Conservation (phyloP, 768 basidiomycete species). For the Lentinula sp. region DNA sequence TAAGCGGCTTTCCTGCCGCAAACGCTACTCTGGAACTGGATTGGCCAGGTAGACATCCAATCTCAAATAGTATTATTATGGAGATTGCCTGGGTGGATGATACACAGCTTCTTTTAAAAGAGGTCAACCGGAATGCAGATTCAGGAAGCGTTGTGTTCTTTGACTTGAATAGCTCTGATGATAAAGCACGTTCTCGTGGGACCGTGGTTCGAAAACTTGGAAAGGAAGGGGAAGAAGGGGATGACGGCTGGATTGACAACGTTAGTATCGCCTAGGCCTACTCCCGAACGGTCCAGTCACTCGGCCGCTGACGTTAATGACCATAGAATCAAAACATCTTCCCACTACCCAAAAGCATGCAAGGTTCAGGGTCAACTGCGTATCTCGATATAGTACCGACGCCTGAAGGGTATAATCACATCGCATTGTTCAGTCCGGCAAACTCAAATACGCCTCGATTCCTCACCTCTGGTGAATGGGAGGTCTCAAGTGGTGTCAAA, state of each 20-base stretch:
- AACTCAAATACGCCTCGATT: slow-evolving; percentile 66
- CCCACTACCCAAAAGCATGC: slow-evolving; percentile 42
- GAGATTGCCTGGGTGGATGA: slow-evolving; percentile 89
- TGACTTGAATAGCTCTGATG: slow-evolving; percentile 32
- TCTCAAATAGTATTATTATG: slow-evolving; percentile 62
- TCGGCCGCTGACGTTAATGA: slow-evolving; percentile 6
- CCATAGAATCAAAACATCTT: slow-evolving; percentile 57
- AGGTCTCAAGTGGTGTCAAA: slow-evolving; percentile 57
- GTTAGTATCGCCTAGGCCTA: slow-evolving; percentile 34
- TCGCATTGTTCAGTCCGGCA: slow-evolving; percentile 85
- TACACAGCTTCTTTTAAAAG: slow-evolving; percentile 71
- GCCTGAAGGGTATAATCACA: slow-evolving; percentile 80
- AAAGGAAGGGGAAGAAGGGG: slow-evolving; percentile 77
- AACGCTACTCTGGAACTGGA: slow-evolving; percentile 49
- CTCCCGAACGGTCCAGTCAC: background rate
- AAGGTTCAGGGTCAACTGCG: slow-evolving; percentile 40
- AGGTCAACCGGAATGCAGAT: slow-evolving; percentile 80
- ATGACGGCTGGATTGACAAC: slow-evolving; percentile 91
- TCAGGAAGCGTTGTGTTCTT: slow-evolving; percentile 79
- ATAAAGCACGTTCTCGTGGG: slow-evolving; percentile 30
- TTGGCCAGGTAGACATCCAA: slow-evolving; percentile 58
- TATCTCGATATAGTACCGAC: slow-evolving; percentile 91
- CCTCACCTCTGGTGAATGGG: slow-evolving; percentile 85
- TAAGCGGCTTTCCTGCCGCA: slow-evolving; percentile 23
- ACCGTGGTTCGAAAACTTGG: slow-evolving; percentile 73